These are phyloP conservation scores for Alternaria ventricosa DNA, from an alignment of 2,329 filamentous ascomycete species.

Conservation along the genomic window DNA sequence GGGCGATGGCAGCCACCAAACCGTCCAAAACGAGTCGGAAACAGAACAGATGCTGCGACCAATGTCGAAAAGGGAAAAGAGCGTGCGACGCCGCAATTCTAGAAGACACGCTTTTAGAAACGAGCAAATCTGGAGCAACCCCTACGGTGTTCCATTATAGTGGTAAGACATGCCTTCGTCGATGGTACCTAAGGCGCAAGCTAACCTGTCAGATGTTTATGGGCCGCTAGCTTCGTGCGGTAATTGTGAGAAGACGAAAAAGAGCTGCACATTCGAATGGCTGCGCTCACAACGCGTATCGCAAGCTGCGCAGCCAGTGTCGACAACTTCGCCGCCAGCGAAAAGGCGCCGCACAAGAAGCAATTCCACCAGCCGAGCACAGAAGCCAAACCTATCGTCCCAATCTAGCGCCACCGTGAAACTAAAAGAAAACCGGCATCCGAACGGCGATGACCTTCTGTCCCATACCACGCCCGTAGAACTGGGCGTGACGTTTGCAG, in stretches of 20 bases:
- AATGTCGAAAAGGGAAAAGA: constrained; percentile 55
- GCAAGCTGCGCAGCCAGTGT: constrained; percentile 34
- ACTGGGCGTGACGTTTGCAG: constrained; percentile 36
- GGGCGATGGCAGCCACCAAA: constrained; percentile 28
- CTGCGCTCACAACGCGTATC: constrained; percentile 45
- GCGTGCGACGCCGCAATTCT: constrained; percentile 53
- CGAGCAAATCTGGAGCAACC: constrained; percentile 24
- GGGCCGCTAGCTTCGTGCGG: constrained; percentile 47
- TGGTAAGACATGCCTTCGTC: constrained; percentile 29
- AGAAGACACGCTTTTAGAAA: constrained; percentile 42
- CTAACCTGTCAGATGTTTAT: constrained; percentile 43
- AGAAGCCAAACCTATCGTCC: constrained; percentile 1
- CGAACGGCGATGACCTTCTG: constrained; percentile 4
- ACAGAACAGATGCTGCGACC: constrained; percentile 56
- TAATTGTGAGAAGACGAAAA: constrained; percentile 55
- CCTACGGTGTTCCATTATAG: constrained; percentile 45
- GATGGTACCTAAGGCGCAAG: neutral
- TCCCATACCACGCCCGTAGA: constrained; percentile 17
- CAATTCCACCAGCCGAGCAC: constrained; percentile 3
- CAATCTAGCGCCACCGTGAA: neutral
- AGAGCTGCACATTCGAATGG: constrained; percentile 55
- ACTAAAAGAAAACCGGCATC: neutral
- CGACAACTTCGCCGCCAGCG: constrained; percentile 25
- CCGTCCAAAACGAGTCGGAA: constrained; percentile 46
- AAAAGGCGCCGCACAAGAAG: constrained; percentile 42